Evolutionary conservation across 1,284 basidiomycete species (phyloP).

Genomic region (Cutaneotrichosporon cavernicola): DNA sequence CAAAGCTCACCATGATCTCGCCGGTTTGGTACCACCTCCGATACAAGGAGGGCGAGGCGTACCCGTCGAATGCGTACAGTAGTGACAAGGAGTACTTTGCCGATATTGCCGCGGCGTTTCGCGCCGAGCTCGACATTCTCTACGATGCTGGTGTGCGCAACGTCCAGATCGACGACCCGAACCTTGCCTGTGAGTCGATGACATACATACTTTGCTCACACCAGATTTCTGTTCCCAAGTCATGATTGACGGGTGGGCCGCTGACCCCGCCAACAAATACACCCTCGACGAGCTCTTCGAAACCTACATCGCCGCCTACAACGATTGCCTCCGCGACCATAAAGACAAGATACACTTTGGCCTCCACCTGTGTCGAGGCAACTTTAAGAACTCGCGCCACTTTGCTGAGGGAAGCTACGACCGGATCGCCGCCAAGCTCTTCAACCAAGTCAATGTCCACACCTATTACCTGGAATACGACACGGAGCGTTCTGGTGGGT

Average conservation of each 20-base stretch:
- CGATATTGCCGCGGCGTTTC: slow-evolving; percentile 68
- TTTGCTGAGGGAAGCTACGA: slow-evolving; percentile 73
- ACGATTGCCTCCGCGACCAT: slow-evolving; percentile 62
- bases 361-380: slow-evolving; percentile 72
- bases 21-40: slow-evolving; percentile 73
- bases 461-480: slow-evolving; percentile 75
- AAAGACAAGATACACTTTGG: slow-evolving; percentile 67
- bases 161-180: slow-evolving; percentile 69
- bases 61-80: slow-evolving; percentile 28
- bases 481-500: slow-evolving; percentile 68
- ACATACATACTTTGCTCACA: slow-evolving; percentile 1
- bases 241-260: slow-evolving; percentile 50
- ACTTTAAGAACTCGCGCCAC: slow-evolving; percentile 68
- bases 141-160: slow-evolving; percentile 70
- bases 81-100: slow-evolving; percentile 49
- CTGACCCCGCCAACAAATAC: slow-evolving; percentile 62
- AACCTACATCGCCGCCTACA: slow-evolving; percentile 69
- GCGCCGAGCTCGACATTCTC: slow-evolving; percentile 67
- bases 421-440: slow-evolving; percentile 67
- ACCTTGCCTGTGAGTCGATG: slow-evolving; percentile 42
- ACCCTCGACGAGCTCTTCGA: slow-evolving; percentile 66
- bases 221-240: slow-evolving; percentile 36
- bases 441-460: slow-evolving; percentile 70
- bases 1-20: slow-evolving; percentile 73
- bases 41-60: slow-evolving; percentile 36